Evolutionary conservation across 2,329 filamentous ascomycete species (phyloP), one percentile per base, ranked within the genome.

Genomic region (Stagonosporopsis tanaceti): DNA sequence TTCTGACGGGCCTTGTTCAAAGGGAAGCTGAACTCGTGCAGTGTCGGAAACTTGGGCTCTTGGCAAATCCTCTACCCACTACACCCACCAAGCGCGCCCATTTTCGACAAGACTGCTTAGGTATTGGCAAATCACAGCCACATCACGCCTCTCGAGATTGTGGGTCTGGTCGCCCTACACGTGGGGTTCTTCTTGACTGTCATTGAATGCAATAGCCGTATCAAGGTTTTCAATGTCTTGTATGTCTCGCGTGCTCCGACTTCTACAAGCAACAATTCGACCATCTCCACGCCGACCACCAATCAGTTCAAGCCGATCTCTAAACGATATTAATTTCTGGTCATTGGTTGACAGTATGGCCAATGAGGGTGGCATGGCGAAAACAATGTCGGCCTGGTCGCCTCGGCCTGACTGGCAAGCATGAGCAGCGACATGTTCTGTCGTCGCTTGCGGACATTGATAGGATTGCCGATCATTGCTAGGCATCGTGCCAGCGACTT

Each of bases 91-190:
- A 53, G 53, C 45, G 27, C 40, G 50, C 52, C 54, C 59, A 51
- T 53, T 37, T 14, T 37, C 8, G 46, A 62, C 57, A 59, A 60
- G 61, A 56, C 40, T 45, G 46, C 61, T 62, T 64, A 48, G 54
- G 48, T n/a, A 62, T 64, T 62, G 54, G 62, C 54, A 53, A 4
- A 35, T 28, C 27, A 15, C 32, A 27, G 39, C 7, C 20, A 30
- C 11, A 35, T 17, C 34, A 2, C 39, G 32, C 47, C 28, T 44
- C 7, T 39, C 24, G 28, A 28, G 14, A 32, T 12, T 47, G 9
- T 52, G 32, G 37, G 30, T 32, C 54, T 38, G 20, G 9, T 3
- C 22, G 6, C 38, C 12, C 27, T 50, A 50, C 62, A 64, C 62
- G 62, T 64, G 59, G 57, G 30, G 7, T n/a, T 12, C n/a, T 40